Evolutionary conservation across 1,139 yeast species (phyloP).

Genomic region (Candida sanyaensis): DNA sequence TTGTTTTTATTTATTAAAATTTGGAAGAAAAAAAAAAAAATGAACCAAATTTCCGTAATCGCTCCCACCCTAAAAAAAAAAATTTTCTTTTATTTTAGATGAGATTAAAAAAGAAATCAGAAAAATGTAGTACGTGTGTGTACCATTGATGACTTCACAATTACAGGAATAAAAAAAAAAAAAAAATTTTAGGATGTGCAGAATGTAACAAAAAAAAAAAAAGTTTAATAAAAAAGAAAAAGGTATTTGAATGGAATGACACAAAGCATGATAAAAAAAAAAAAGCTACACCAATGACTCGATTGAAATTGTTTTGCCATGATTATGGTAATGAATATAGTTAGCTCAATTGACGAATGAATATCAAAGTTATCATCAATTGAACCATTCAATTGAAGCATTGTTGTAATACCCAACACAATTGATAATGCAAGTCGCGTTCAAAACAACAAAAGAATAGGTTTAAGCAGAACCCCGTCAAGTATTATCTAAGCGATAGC

Average conservation of each 20-base stretch:
- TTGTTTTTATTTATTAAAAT: background rate
- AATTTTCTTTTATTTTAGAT: background rate
- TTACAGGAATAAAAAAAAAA: background rate
- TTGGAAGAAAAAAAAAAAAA: too few relatives aligned
- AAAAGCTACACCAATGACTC: too few relatives aligned
- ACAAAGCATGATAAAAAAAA: too few relatives aligned
- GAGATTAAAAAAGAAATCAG: background rate
- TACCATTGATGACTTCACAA: too few relatives aligned
- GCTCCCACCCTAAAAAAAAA: background rate
- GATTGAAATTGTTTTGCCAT: too few relatives aligned
- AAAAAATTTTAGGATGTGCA: background rate
- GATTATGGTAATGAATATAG: background rate
- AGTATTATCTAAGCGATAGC: background rate
- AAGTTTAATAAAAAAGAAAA: background rate
- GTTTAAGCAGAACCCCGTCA: background rate
- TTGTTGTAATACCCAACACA: background rate
- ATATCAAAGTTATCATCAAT: background rate
- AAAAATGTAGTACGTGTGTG: too few relatives aligned
- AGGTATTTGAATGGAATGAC: background rate
- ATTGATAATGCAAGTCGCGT: background rate
- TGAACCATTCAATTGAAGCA: constrained; percentile 1
- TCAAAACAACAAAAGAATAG: background rate
- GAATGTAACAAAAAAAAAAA: background rate
- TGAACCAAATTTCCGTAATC: background rate
- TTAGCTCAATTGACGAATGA: background rate